Evolutionary conservation across 192 early-diverging fungal species (phyloP).

Genomic region (Cetraspora pellucida): DNA sequence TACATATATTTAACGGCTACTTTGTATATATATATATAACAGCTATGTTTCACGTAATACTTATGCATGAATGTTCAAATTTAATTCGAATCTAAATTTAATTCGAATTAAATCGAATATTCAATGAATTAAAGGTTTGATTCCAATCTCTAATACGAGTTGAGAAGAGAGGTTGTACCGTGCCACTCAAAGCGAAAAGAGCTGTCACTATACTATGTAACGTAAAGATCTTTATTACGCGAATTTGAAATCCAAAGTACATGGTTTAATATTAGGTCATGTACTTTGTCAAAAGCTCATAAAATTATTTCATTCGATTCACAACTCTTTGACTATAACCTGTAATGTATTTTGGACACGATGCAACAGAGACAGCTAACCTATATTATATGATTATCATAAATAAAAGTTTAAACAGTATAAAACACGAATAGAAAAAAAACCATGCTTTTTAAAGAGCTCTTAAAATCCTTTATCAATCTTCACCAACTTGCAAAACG

Average conservation of each 20-base stretch:
- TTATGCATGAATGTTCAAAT: too few relatives aligned
- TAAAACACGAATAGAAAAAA: not conserved
- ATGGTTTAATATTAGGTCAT: not conserved
- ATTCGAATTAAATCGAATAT: too few relatives aligned
- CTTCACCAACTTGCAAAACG: not conserved
- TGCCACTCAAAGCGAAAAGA: not conserved
- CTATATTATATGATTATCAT: not conserved
- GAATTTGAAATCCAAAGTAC: not conserved
- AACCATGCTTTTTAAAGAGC: not conserved
- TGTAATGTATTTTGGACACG: slow-evolving; percentile 1
- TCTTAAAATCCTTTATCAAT: slow-evolving; percentile 9
- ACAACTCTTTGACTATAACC: slow-evolving; percentile 1
- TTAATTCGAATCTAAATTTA: too few relatives aligned
- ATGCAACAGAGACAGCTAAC: not conserved
- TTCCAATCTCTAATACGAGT: too few relatives aligned
- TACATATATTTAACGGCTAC: too few relatives aligned
- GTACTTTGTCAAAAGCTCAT: not conserved
- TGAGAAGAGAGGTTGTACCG: not conserved
- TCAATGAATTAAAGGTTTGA: too few relatives aligned
- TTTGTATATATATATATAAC: too few relatives aligned
- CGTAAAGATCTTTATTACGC: not conserved
- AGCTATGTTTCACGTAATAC: too few relatives aligned
- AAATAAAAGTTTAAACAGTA: not conserved
- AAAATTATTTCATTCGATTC: slow-evolving; percentile 9
- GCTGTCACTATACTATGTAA: not conserved